A percentile compares a stretch with the other conserved stretches of the same genome.
Evolutionary conservation across 129 eudicot species (phyloP).

Genomic region (Pulicaria dysenterica): DNA sequence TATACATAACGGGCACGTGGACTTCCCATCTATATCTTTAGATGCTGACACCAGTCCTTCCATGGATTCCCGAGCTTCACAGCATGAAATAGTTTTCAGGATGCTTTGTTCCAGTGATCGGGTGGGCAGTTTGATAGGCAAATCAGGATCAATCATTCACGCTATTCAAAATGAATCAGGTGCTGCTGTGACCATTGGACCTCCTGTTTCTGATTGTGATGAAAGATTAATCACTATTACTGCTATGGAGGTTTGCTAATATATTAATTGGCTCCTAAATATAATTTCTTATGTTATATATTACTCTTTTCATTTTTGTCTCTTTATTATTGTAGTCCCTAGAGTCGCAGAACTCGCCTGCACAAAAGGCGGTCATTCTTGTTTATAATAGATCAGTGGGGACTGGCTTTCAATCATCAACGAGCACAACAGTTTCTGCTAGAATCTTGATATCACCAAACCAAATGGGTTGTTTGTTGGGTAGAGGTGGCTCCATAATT

Average conservation of each 20-base stretch:
- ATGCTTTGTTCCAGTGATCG: constrained; percentile 62
- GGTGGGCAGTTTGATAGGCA: constrained; percentile 82
- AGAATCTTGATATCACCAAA: constrained; percentile 55
- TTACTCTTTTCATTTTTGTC: constrained; percentile 9
- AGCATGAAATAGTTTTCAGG: constrained; percentile 62
- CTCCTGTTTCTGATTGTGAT: constrained; percentile 54
- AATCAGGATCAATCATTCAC: constrained; percentile 58
- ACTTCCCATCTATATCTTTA: constrained; percentile 31
- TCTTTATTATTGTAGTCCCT: constrained; percentile 45
- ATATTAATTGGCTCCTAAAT: background rate
- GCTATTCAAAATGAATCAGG: constrained; percentile 69
- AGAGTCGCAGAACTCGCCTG: constrained; percentile 66
- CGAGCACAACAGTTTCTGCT: constrained; percentile 43
- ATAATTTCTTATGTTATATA: background rate
- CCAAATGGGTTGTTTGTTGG: constrained; percentile 87
- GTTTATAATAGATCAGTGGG: constrained; percentile 52
- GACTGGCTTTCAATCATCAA: constrained; percentile 31
- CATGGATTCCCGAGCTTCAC: constrained; percentile 35
- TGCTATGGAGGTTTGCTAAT: constrained; percentile 68
- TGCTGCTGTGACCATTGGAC: constrained; percentile 54
- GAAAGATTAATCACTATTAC: constrained; percentile 65
- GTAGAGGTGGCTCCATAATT: constrained; percentile 82
- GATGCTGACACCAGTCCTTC: constrained; percentile 38
- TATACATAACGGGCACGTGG: constrained; percentile 32
- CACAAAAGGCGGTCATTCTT: constrained; percentile 67